Conservation (phyloP, 2,329 filamentous ascomycete species). For the Magnaporthiopsis rhizophila region DNA sequence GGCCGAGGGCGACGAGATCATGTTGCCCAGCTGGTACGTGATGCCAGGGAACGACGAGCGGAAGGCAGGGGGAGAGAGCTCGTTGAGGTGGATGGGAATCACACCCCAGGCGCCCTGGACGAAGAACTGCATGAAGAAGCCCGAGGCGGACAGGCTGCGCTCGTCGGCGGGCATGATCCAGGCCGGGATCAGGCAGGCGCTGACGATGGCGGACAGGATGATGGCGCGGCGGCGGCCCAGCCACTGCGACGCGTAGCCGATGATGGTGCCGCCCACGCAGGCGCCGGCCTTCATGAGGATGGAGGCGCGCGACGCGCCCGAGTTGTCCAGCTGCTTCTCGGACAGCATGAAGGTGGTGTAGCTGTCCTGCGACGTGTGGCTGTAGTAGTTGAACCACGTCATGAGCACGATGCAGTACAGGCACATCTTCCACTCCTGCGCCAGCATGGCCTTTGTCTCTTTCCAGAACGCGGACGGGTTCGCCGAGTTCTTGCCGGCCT, state of each 20-base stretch:
- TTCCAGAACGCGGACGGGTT: constrained; percentile 9
- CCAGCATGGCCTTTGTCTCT: constrained; percentile 9
- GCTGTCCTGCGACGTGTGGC: constrained; percentile 71
- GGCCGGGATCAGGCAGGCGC: constrained; percentile 56
- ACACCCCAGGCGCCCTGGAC: constrained; percentile 72
- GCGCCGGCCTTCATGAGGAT: constrained; percentile 76
- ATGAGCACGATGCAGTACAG: constrained; percentile 72
- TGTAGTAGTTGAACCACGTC: constrained; percentile 58
- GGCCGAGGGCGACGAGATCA: constrained; percentile 59
- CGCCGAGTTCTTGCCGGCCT: constrained; percentile 8
- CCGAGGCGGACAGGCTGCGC: constrained; percentile 49
- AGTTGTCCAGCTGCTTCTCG: constrained; percentile 60
- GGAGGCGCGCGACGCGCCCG: constrained; percentile 60
- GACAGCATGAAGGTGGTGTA: constrained; percentile 75
- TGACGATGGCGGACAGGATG: constrained; percentile 50
- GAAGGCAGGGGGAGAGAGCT: constrained; percentile 64
- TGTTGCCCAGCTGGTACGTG: constrained; percentile 69
- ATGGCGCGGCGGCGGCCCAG: constrained; percentile 65
- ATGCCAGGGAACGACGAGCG: constrained; percentile 69
- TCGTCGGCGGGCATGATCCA: constrained; percentile 62
- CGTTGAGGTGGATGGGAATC: constrained; percentile 72
- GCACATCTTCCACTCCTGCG: constrained; percentile 36
- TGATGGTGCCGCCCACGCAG: constrained; percentile 63
- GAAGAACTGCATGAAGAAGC: constrained; percentile 64
- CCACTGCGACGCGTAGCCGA: constrained; percentile 69